Base-by-base conservation (phyloP, 140 eudicot species). In the Flaveria floridana region DNA sequence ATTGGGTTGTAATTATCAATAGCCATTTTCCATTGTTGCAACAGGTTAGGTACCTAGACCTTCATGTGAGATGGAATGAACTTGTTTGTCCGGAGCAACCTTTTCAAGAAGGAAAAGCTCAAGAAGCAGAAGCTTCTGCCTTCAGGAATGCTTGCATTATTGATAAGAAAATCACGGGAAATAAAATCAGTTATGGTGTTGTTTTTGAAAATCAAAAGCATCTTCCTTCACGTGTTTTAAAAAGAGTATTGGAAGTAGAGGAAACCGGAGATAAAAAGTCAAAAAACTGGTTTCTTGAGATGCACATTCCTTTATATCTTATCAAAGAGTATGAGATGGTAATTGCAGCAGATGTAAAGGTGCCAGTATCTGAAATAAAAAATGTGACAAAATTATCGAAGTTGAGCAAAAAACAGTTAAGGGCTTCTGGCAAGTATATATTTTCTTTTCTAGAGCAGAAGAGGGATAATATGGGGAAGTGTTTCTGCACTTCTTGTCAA, bases 11-110 rank as follows among this genome's bases (percentile, higher is more conserved):
- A 64, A 28, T 63, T 18, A 56, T 65, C 77, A 21, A 74, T 51
- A 66, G 61, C 70, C 46, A 39, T n/a, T 47, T 75, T 74, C 4
- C 4, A n/a, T 9, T 6, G 63, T 78, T 76, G 70, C 47, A 77
- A 68, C 89, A 94, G 99, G 89, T 95, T 41, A 83, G 99, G 73
- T 87, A 89, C 85, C 86, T 95, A 42, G 97, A 95, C 65, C 79
- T 78, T 69, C 87, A 91, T 75, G 80, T 95, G 73, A 87, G 94
- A 72, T 95, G 99, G 99, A 81, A 76, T 48, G 99, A 95, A 67
- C 92, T 95, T 53, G 81, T 87, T 79, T 89, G 91, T 18, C 99
- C 96, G 8, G 92, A 87, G 41, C 92, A 84, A 72, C 79, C 65
- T 73, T 72, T 67, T 46, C 79, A 80, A 71, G 99, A 95, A 70